Conservation (phyloP, 805 yeast species). For the Lachancea cidri region DNA sequence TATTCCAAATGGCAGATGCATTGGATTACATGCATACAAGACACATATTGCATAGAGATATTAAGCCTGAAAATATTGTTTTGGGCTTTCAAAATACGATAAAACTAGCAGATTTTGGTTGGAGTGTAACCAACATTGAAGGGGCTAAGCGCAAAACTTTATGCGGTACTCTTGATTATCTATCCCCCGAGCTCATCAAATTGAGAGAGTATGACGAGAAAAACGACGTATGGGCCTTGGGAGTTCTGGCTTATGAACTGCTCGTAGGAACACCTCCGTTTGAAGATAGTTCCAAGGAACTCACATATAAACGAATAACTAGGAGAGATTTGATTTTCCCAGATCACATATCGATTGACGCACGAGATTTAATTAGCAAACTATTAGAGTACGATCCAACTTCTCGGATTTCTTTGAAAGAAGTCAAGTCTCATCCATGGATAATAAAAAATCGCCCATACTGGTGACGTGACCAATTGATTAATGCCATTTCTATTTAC, state of each 20-base stretch:
- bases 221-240: conserved; percentile 92
- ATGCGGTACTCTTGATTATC: conserved; percentile 92
- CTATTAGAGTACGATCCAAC: conserved; percentile 66
- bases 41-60: conserved; percentile 83
- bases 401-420: conserved; percentile 54
- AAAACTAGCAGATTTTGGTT: conserved; percentile 91
- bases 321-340: conserved; percentile 76
- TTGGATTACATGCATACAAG: conserved; percentile 71
- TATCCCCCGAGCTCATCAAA: conserved; percentile 94
- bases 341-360: conserved; percentile 60
- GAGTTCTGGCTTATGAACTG: conserved; percentile 79
- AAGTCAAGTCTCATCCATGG: conserved; percentile 81
- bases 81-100: conserved; percentile 70
- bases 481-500: too few relatives aligned
- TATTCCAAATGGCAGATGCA: conserved; percentile 79
- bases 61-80: conserved; percentile 89
- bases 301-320: conserved; percentile 76
- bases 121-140: conserved; percentile 72
- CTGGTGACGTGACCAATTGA: conserved; percentile 44
- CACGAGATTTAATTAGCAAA: conserved; percentile 63
- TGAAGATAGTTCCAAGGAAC: conserved; percentile 71
- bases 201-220: conserved; percentile 68
- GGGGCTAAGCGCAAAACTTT: conserved; percentile 64
- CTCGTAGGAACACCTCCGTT: conserved; percentile 89
- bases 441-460: conserved; percentile 54